These are phyloP conservation scores for Pseudotsuga menziesii DNA, from an alignment of 75 land plant genomes.

Conservation along the genomic window DNA sequence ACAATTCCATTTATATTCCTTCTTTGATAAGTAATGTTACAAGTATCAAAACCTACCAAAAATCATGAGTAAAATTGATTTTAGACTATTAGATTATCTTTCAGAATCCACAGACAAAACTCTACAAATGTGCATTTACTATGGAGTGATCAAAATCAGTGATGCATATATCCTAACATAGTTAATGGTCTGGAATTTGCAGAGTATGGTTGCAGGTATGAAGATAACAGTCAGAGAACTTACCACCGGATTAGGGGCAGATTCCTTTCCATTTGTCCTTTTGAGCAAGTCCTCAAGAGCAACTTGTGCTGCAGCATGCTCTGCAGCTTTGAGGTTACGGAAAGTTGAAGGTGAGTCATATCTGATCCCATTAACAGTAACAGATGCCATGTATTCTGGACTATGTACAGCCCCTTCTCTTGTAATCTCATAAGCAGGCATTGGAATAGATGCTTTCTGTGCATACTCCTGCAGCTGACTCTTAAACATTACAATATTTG, in stretches of 20 bases:
- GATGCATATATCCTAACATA: neutral
- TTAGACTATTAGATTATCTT: neutral
- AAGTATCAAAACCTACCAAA: neutral
- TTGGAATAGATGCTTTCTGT: slow-evolving; percentile 28
- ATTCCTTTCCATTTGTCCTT: slow-evolving; percentile 1
- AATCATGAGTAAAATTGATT: neutral
- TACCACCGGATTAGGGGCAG: slow-evolving; percentile 59
- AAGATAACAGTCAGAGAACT: slow-evolving; percentile 11
- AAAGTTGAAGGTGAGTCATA: slow-evolving; percentile 32
- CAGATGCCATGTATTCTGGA: slow-evolving; percentile 30
- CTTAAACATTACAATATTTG: slow-evolving; percentile 26
- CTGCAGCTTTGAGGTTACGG: slow-evolving; percentile 27
- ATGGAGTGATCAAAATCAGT: neutral
- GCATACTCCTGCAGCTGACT: slow-evolving; percentile 44
- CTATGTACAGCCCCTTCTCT: slow-evolving; percentile 38
- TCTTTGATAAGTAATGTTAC: neutral
- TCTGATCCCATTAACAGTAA: slow-evolving; percentile 18
- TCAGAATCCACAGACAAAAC: neutral
- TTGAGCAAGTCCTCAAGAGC: slow-evolving; percentile 23
- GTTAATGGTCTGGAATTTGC: neutral
- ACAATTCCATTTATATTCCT: neutral
- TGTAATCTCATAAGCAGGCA: slow-evolving; percentile 20
- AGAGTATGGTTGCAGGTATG: neutral
- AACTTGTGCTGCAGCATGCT: slow-evolving; percentile 37
- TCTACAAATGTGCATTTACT: neutral